Evolutionary conservation across 2,329 filamentous ascomycete species (phyloP), one percentile per base, ranked within the genome.

Genomic region (Nothopassalora personata): DNA sequence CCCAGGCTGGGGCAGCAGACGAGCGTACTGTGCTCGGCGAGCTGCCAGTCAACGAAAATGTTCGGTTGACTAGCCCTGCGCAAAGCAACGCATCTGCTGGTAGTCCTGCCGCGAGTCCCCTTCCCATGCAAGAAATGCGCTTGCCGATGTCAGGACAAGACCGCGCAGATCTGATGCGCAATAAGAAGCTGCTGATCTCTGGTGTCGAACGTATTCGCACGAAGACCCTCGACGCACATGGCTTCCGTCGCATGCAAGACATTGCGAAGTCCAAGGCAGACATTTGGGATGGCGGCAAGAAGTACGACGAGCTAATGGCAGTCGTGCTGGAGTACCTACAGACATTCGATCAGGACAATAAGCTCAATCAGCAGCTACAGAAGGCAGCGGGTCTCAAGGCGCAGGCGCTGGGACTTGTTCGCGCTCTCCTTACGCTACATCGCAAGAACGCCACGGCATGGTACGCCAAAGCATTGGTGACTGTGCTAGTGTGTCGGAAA

Each of bases 211-310:
- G 89, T 63, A 86, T 92, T 66, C 85, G 85, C 65, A 80, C 83
- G 31, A 84, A 85, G 67, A 84, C 84, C 0, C 81, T 93, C n/a
- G 89, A 92, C 69, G 88, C 89, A 3, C 88, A 91, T 69, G 89
- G 89, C 58, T 91, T 92, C 79, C 84, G 89, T 55, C 89, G 89
- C 68, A 78, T 92, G 52, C 89, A 92, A 72, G 86, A 86, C 43
- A 81, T 91, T 64, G 81, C 91, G 60, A 86, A 87, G 63, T 86
- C 88, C 59, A 83, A 80, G 69, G 72, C 74, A 67, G 80, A 85
- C 13, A 79, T 84, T 19, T 85, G 89, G 69, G 80, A 81, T 1
- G 83, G 87, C 60, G 84, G 87, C 51, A 85, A 87, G 67, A 85
- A 87, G 56, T 91, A 90, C 60, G 83, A 87, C 63, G 80, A 85